phyloP scores from a whole-genome alignment of 148 eudicot species.

The Heliamphora exappendiculata region DNA sequence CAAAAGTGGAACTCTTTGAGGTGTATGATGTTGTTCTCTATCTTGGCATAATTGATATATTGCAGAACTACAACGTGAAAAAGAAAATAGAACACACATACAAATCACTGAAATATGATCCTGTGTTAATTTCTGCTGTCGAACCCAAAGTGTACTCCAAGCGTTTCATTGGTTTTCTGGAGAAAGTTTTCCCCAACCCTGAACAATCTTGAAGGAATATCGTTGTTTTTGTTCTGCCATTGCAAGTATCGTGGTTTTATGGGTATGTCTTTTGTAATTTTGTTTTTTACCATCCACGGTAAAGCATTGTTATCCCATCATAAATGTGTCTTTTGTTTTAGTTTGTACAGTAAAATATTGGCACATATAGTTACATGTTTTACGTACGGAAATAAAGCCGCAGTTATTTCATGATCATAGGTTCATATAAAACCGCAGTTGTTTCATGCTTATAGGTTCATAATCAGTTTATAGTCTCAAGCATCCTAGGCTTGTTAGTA shows the following conservation, averaged over 20 bases:
- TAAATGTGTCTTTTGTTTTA: background rate
- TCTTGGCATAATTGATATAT: constrained; percentile 87
- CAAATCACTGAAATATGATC: constrained; percentile 59
- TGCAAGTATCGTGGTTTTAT: background rate
- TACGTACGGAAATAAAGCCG: background rate
- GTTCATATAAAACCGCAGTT: background rate
- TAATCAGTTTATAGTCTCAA: no score
- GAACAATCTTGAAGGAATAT: constrained; percentile 18
- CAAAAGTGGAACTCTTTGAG: constrained; percentile 78
- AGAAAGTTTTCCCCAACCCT: constrained; percentile 65
- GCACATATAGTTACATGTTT: background rate
- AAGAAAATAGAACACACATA: constrained; percentile 71
- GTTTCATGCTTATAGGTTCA: background rate
- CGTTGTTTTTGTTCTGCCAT: constrained; percentile 1
- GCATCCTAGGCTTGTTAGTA: no score
- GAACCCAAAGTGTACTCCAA: constrained; percentile 63
- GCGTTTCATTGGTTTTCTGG: constrained; percentile 65
- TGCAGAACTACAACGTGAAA: constrained; percentile 74
- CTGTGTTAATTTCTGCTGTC: constrained; percentile 61
- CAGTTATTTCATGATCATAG: background rate
- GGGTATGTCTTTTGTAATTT: background rate
- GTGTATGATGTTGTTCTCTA: constrained; percentile 90
- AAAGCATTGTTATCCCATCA: background rate
- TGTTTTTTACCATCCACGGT: background rate
- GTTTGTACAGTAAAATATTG: constrained; percentile 5